A percentile compares a stretch with the other conserved stretches of the same genome.
These are phyloP conservation scores for Fusarium verticillioides DNA, from an alignment of 2,329 filamentous ascomycete genomes.

Conservation along the genomic window DNA sequence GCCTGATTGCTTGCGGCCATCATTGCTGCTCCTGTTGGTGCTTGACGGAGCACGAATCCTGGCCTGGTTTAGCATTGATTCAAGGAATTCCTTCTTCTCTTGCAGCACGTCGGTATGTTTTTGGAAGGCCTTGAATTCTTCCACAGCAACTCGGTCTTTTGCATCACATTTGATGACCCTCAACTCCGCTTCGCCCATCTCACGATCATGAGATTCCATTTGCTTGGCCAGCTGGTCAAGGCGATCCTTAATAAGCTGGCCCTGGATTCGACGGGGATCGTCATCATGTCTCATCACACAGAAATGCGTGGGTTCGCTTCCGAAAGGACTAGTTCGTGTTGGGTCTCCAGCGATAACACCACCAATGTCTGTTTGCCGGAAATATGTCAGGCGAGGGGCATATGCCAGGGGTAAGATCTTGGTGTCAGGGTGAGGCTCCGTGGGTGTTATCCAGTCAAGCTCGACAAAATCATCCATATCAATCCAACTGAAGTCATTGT, in stretches of 20 bases:
- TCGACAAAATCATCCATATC: constrained; percentile 99
- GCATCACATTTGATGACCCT: constrained; percentile 64
- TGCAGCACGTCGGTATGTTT: constrained; percentile 66
- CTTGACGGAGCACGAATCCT: constrained; percentile 50
- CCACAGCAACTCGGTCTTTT: constrained; percentile 61
- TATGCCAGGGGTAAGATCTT: constrained; percentile 93
- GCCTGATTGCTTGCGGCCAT: constrained; percentile 48
- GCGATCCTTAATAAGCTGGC: constrained; percentile 83
- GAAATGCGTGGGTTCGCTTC: constrained; percentile 90
- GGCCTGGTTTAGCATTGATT: constrained; percentile 67
- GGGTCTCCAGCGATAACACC: constrained; percentile 83
- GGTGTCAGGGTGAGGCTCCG: constrained; percentile 89
- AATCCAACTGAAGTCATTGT: constrained; percentile 95
- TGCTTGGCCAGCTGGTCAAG: constrained; percentile 83
- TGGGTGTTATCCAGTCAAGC: constrained; percentile 93
- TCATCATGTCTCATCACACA: constrained; percentile 95
- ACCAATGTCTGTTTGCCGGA: constrained; percentile 93
- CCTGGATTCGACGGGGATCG: constrained; percentile 89
- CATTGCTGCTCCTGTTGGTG: constrained; percentile 43
- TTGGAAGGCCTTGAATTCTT: constrained; percentile 69
- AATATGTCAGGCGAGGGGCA: constrained; percentile 96
- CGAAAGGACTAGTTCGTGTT: constrained; percentile 87
- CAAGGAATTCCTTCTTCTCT: constrained; percentile 68
- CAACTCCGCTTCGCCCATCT: constrained; percentile 80
- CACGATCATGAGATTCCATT: constrained; percentile 77